Conservation (phyloP, 441 rosid species). For the Populus hybrid region DNA sequence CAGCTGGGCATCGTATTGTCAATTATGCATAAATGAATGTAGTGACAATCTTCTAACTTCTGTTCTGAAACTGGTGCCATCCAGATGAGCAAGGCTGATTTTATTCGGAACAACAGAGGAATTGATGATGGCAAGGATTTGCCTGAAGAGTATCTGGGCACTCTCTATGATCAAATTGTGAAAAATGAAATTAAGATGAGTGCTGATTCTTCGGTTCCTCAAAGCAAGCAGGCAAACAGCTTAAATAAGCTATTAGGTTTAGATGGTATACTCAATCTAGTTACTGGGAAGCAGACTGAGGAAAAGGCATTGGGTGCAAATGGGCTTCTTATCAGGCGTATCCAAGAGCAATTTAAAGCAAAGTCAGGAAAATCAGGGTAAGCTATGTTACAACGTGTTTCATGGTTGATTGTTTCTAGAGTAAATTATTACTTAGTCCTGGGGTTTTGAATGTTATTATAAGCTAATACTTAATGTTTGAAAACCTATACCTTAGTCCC, state of each 20-base stretch:
- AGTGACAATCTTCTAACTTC: conserved; percentile 23
- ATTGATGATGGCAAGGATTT: conserved; percentile 98
- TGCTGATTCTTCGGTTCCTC: conserved; percentile 76
- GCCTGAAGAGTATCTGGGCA: conserved; percentile 83
- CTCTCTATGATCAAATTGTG: conserved; percentile 84
- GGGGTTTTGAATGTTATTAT: too few relatives aligned
- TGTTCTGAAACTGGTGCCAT: conserved; percentile 29
- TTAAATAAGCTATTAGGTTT: conserved; percentile 83
- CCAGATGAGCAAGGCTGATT: conserved; percentile 94
- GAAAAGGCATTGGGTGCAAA: conserved; percentile 96
- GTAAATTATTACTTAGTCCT: too few relatives aligned
- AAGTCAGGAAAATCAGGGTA: conserved; percentile 95
- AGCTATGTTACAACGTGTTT: conserved; percentile 28
- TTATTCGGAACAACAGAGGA: conserved; percentile 88
- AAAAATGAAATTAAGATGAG: conserved; percentile 93
- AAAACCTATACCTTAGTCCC: too few relatives aligned
- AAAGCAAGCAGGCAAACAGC: conserved; percentile 86
- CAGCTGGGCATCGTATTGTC: neutral
- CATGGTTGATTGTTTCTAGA: conserved; percentile 3
- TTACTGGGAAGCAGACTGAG: conserved; percentile 80
- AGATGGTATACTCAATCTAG: conserved; percentile 92
- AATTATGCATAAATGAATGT: conserved; percentile 6
- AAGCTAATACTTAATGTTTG: too few relatives aligned
- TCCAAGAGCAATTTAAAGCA: conserved; percentile 93
- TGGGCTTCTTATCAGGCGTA: conserved; percentile 91